Evolutionary conservation across 139 green algal genomes (phyloP).

Genomic region (Volvox africanus): DNA sequence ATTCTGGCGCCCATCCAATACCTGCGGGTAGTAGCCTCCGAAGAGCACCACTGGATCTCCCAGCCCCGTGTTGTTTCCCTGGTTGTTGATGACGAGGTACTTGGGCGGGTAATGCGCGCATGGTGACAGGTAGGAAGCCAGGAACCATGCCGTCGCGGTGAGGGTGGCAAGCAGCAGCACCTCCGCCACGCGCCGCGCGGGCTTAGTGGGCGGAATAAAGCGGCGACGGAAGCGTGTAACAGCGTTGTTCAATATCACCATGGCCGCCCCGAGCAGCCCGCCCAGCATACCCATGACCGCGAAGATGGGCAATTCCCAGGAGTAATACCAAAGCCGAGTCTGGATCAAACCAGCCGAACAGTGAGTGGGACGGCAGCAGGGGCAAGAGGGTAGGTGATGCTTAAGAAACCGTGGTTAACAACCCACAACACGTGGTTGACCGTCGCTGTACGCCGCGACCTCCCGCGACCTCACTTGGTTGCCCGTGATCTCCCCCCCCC

Average conservation of each 20-base stretch:
- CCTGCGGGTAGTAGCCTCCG: constrained; percentile 18
- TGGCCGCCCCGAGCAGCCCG: constrained; percentile 64
- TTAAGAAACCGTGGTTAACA: no score
- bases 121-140: constrained; percentile 59
- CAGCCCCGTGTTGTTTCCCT: constrained; percentile 46
- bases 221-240: constrained; percentile 50
- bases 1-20: constrained; percentile 29
- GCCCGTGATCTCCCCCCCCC: no score
- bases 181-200: constrained; percentile 60
- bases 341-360: neutral
- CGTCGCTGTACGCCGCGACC: no score
- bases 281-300: constrained; percentile 65
- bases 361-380: no score
- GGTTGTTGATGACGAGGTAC: constrained; percentile 14
- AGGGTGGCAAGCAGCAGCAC: constrained; percentile 68
- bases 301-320: constrained; percentile 58
- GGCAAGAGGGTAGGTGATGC: no score
- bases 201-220: constrained; percentile 53
- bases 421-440: no score
- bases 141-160: constrained; percentile 69
- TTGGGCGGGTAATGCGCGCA: constrained; percentile 60
- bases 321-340: constrained; percentile 30
- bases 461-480: no score
- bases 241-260: constrained; percentile 59
- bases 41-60: neutral